Conservation (phyloP, 805 yeast genomes). For the Spathaspora sp. region DNA sequence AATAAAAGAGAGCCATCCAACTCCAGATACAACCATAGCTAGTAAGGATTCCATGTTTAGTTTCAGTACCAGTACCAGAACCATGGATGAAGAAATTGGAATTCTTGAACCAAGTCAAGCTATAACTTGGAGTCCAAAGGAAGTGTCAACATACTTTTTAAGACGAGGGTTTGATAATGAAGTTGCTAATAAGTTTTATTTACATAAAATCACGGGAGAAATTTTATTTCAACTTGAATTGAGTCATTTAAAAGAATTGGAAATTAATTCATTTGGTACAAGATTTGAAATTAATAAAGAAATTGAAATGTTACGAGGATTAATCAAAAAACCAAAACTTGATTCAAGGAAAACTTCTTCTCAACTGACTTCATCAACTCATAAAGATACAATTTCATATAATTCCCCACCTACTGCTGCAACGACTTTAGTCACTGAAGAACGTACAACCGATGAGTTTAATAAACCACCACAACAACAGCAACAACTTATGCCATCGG, state of each 20-base stretch:
- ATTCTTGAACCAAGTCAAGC: constrained; percentile 39
- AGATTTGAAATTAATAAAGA: constrained; percentile 89
- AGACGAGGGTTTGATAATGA: constrained; percentile 68
- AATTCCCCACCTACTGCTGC: constrained; percentile 6
- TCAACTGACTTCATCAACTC: constrained; percentile 3
- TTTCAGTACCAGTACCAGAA: neutral
- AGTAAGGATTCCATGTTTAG: neutral
- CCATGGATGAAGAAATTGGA: neutral
- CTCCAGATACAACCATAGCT: neutral
- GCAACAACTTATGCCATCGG: constrained; percentile 32
- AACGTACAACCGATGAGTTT: neutral
- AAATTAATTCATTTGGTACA: constrained; percentile 89
- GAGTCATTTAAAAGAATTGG: constrained; percentile 84
- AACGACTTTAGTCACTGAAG: neutral
- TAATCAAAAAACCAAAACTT: constrained; percentile 7
- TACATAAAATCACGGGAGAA: constrained; percentile 85
- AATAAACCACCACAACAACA: constrained; percentile 8
- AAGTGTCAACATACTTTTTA: constrained; percentile 76
- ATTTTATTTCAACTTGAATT: constrained; percentile 84
- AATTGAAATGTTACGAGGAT: constrained; percentile 60
- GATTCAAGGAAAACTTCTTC: constrained; percentile 28
- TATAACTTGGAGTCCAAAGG: constrained; percentile 75
- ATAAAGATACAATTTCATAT: neutral
- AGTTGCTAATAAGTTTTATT: constrained; percentile 75
- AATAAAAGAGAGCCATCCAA: constrained; percentile 28